Conservation (phyloP, 805 yeast species). For the Cyberlindnera mrakii region DNA sequence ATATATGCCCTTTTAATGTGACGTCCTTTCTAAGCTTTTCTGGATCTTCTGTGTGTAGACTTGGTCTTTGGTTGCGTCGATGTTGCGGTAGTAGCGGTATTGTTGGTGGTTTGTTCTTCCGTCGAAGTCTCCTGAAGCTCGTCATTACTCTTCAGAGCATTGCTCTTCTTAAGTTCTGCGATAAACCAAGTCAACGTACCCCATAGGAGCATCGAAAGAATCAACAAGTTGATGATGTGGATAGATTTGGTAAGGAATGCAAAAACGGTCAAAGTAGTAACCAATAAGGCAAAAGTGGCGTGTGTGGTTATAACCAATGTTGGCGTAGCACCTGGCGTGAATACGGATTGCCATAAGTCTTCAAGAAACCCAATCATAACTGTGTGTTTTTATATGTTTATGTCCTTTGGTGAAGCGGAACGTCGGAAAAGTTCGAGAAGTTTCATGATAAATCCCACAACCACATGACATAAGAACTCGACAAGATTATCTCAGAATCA, state of each 20-base stretch:
- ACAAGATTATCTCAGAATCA: neutral
- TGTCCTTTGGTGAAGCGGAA: neutral
- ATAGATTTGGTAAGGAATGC: conserved; percentile 50
- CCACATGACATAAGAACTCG: neutral
- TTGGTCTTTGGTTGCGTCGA: neutral
- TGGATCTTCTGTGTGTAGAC: conserved; percentile 6
- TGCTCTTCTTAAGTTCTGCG: conserved; percentile 48
- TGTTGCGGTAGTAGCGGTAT: conserved; percentile 1
- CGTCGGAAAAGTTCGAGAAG: too few relatives aligned
- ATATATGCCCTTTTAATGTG: conserved; percentile 2
- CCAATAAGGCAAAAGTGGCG: conserved; percentile 63
- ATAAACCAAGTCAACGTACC: conserved; percentile 85
- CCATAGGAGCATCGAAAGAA: conserved; percentile 66
- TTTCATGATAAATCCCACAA: too few relatives aligned
- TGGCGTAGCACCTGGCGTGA: conserved; percentile 91
- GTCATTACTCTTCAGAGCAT: conserved; percentile 13
- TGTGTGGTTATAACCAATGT: conserved; percentile 88
- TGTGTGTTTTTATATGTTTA: neutral
- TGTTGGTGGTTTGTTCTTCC: conserved; percentile 11
- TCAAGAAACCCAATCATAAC: conserved; percentile 35
- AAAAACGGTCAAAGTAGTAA: conserved; percentile 50
- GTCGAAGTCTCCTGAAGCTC: conserved; percentile 22
- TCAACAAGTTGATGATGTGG: conserved; percentile 53
- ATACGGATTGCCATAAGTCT: conserved; percentile 85
- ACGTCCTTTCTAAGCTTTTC: conserved; percentile 6